Evolutionary conservation across 306 rosid genomes (phyloP).

Genomic region (Gastrolobium villosum): DNA sequence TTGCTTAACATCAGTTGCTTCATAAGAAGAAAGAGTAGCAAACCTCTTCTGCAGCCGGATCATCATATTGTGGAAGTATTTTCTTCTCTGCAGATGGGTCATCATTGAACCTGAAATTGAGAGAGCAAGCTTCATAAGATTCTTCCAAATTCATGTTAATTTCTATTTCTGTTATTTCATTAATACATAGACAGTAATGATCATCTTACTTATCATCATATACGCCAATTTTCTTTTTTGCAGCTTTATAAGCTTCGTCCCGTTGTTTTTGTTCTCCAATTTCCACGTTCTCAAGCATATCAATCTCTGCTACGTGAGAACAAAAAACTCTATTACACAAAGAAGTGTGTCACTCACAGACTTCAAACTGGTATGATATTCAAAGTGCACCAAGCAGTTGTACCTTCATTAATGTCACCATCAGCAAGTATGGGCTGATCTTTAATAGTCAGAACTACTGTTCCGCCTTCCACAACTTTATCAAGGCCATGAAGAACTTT

Average conservation of each 20-base stretch:
- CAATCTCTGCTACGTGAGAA: constrained; percentile 72
- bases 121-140: constrained; percentile 33
- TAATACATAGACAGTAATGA: background rate
- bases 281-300: constrained; percentile 96
- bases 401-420: constrained; percentile 92
- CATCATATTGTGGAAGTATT: constrained; percentile 95
- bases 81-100: constrained; percentile 79
- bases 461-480: constrained; percentile 94
- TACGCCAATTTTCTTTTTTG: constrained; percentile 84
- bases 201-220: constrained; percentile 86
- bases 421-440: constrained; percentile 90
- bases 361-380: constrained; percentile 40
- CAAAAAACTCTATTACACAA: constrained; percentile 50
- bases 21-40: constrained; percentile 31
- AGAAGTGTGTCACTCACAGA: constrained; percentile 44
- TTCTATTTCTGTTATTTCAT: constrained; percentile 19
- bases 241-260: constrained; percentile 88
- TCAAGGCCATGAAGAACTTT: constrained; percentile 97
- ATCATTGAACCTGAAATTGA: constrained; percentile 82
- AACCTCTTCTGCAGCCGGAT: constrained; percentile 84
- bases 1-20: constrained; percentile 31
- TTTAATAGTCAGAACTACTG: constrained; percentile 92
- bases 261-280: constrained; percentile 91
- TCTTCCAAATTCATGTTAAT: constrained; percentile 16
- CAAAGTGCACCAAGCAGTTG: constrained; percentile 37